phyloP scores from a whole-genome alignment of 352 stramenopile genomes.

The Thalassiosira delicatula region DNA sequence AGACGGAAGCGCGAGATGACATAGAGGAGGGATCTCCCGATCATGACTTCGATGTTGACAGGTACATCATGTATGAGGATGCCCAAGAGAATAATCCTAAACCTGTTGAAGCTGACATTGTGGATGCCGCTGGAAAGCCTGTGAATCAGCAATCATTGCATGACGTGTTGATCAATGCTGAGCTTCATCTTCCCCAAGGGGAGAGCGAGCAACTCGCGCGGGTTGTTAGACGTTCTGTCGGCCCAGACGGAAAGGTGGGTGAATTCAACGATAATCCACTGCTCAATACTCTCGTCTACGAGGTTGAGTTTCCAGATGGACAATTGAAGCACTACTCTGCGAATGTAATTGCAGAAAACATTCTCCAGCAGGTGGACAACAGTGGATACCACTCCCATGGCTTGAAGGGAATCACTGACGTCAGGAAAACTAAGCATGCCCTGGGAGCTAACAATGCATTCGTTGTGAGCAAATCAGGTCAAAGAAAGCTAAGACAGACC shows the following conservation, averaged over 20 bases:
- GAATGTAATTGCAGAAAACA: conserved; percentile 60
- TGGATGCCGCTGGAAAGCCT: conserved; percentile 29
- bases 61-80: background rate
- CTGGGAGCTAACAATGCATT: no score
- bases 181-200: conserved; percentile 2
- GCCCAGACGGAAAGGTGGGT: background rate
- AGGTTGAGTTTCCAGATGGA: conserved; percentile 58
- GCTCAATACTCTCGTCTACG: conserved; percentile 57
- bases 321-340: conserved; percentile 45
- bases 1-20: no score
- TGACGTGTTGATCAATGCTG: conserved; percentile 28
- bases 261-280: conserved; percentile 26
- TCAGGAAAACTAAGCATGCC: conserved; percentile 37
- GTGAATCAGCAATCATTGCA: conserved; percentile 19
- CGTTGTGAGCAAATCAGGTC: no score
- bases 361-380: conserved; percentile 29
- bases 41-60: background rate
- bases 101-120: conserved; percentile 14
- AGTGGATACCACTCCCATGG: conserved; percentile 33
- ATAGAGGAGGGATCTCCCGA: background rate
- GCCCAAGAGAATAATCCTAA: background rate
- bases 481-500: conserved; percentile 30
- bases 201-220: background rate
- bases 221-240: background rate
- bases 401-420: conserved; percentile 49